These are phyloP conservation scores for Suillus fuscotomentosus DNA, from an alignment of 768 basidiomycete species.

Conservation along the genomic window DNA sequence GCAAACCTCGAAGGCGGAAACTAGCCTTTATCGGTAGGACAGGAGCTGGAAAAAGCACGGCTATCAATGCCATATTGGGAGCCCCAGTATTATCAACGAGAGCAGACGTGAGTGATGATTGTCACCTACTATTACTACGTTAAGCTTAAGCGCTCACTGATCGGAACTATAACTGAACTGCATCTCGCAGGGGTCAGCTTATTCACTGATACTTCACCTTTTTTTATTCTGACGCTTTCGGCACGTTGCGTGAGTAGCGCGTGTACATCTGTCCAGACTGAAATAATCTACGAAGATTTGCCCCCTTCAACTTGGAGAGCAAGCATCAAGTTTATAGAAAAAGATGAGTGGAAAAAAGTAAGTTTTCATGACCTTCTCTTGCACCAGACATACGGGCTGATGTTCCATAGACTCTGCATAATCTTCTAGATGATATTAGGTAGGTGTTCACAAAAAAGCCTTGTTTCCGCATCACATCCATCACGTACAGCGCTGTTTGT, in stretches of 20 bases:
- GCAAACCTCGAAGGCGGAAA: not conserved
- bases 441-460: not conserved
- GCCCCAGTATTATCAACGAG: not conserved
- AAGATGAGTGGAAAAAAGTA: not conserved
- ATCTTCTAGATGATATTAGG: not conserved
- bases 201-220: not conserved
- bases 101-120: not conserved
- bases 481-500: not conserved
- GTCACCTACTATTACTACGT: not conserved
- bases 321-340: not conserved
- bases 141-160: not conserved
- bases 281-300: not conserved
- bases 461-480: not conserved
- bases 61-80: not conserved
- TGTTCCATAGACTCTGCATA: not conserved
- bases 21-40: not conserved
- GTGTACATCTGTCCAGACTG: not conserved
- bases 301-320: not conserved
- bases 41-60: not conserved
- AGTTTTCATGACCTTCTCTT: not conserved
- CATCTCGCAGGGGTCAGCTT: not conserved
- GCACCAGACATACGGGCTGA: not conserved
- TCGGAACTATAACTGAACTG: not conserved
- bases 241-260: not conserved
- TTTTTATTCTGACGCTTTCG: not conserved